Conservation (phyloP, 768 basidiomycete species). For the Butyriboletus loyo region DNA sequence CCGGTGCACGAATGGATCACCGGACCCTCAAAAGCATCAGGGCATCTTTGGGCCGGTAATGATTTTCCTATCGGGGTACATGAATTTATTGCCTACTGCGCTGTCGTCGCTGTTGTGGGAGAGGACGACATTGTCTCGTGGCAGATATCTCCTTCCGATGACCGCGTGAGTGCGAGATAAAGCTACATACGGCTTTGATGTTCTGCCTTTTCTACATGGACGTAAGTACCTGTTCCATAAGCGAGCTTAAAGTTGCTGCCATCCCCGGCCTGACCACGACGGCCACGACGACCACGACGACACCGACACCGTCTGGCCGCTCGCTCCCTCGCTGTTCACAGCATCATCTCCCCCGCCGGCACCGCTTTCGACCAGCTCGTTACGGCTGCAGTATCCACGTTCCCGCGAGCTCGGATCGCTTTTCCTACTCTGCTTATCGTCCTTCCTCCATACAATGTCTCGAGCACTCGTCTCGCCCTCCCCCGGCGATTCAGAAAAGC, state of each 20-base stretch:
- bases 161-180: constrained; percentile 7
- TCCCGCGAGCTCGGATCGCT: constrained; percentile 2
- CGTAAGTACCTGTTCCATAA: neutral
- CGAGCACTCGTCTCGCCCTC: constrained; percentile 13
- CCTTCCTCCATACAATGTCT: constrained; percentile 14
- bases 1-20: too few relatives aligned
- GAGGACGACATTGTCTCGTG: neutral
- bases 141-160: constrained; percentile 10
- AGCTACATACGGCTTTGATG: too few relatives aligned
- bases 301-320: neutral
- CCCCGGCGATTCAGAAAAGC: constrained; percentile 22
- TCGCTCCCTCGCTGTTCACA: neutral
- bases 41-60: neutral
- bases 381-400: neutral
- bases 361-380: neutral
- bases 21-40: too few relatives aligned
- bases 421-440: neutral
- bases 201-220: neutral
- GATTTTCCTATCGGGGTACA: neutral
- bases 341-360: neutral
- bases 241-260: neutral
- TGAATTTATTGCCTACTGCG: neutral
- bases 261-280: neutral
- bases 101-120: neutral
- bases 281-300: neutral